A percentile compares a stretch with the other conserved stretches of the same genome.
These are phyloP conservation scores for Podospora pseudopauciseta DNA, from an alignment of 495 filamentous ascomycete genomes.

Conservation along the genomic window DNA sequence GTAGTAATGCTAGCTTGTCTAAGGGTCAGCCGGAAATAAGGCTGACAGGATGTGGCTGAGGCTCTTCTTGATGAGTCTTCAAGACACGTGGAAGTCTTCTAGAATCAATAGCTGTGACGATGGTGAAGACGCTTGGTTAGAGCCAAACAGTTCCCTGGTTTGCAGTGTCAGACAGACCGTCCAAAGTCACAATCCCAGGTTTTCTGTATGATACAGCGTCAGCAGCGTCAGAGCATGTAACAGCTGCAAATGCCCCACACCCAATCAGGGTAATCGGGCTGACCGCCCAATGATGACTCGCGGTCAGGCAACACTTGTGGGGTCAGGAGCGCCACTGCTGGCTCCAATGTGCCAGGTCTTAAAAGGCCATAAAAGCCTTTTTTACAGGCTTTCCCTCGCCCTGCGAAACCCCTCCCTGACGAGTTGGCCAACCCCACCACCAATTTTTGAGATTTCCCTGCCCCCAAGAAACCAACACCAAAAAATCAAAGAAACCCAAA, in stretches of 20 bases:
- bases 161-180: not conserved
- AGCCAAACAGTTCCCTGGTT: not conserved
- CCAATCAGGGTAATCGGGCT: slow-evolving; percentile 1
- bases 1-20: not conserved
- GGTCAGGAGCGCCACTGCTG: slow-evolving; percentile 12
- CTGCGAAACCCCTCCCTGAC: slow-evolving; percentile 30
- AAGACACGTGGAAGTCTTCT: not conserved
- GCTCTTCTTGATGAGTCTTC: not conserved
- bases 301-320: slow-evolving; percentile 11
- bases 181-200: not conserved
- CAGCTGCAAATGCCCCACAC: not conserved
- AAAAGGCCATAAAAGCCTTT: slow-evolving; percentile 27
- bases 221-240: slow-evolving; percentile 4
- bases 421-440: slow-evolving; percentile 28
- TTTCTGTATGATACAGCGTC: not conserved
- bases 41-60: not conserved
- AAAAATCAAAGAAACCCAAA: slow-evolving; percentile 14
- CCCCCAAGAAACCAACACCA: slow-evolving; percentile 12
- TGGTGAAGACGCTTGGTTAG: not conserved
- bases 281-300: slow-evolving; percentile 24
- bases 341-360: not conserved
- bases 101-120: not conserved
- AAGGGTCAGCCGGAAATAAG: not conserved
- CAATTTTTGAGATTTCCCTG: slow-evolving; percentile 21
- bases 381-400: not conserved